These are phyloP conservation scores for Ogataea neopini DNA, from an alignment of 805 yeast species.

Conservation along the genomic window DNA sequence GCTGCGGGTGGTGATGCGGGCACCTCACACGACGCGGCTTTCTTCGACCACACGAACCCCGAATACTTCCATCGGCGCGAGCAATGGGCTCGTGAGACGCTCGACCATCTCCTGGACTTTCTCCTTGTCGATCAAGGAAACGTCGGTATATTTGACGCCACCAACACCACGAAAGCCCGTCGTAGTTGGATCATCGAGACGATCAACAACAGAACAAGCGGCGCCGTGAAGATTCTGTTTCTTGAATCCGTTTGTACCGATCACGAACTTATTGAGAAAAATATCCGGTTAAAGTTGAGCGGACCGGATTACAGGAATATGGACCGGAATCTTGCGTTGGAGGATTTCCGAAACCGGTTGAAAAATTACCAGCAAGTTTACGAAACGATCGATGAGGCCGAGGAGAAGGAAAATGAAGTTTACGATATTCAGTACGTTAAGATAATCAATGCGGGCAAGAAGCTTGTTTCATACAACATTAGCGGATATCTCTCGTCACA, in stretches of 20 bases:
- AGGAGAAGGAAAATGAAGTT: constrained; percentile 44
- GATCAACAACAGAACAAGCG: constrained; percentile 35
- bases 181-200: constrained; percentile 42
- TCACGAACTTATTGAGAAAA: constrained; percentile 73
- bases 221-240: constrained; percentile 41
- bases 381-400: constrained; percentile 77
- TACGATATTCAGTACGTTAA: constrained; percentile 57
- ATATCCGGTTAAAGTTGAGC: constrained; percentile 77
- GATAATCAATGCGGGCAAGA: constrained; percentile 62
- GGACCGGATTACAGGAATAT: constrained; percentile 92
- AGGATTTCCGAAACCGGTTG: constrained; percentile 80
- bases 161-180: constrained; percentile 52
- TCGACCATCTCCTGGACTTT: constrained; percentile 46
- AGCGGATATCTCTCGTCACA: constrained; percentile 59
- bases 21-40: constrained; percentile 39
- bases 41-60: constrained; percentile 46
- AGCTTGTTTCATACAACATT: constrained; percentile 55
- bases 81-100: constrained; percentile 52
- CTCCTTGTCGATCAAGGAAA: constrained; percentile 44
- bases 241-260: constrained; percentile 85
- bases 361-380: constrained; percentile 85
- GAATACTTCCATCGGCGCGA: constrained; percentile 48
- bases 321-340: constrained; percentile 77
- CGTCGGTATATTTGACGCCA: constrained; percentile 62
- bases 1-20: too few relatives aligned